Conservation (phyloP, 345 rosid genomes). For the Microthlaspi erraticum region DNA sequence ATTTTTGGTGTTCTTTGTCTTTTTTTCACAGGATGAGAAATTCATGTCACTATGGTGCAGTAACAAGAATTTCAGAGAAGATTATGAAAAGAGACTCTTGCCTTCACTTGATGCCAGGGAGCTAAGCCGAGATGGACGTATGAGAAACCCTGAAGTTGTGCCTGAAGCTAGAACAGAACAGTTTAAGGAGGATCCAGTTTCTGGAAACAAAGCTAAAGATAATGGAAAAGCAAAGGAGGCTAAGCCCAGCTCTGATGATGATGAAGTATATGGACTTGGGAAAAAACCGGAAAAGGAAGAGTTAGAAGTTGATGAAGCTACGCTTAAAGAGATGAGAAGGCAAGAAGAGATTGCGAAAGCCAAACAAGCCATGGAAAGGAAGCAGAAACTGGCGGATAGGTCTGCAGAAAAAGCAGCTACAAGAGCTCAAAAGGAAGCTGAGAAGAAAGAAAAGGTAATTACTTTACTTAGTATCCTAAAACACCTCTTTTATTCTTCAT, state of each 20-base stretch:
- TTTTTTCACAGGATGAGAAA: conserved; percentile 64
- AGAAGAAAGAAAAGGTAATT: conserved; percentile 82
- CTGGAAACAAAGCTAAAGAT: conserved; percentile 34
- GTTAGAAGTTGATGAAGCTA: conserved; percentile 53
- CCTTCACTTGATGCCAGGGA: conserved; percentile 68
- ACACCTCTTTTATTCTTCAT: not conserved
- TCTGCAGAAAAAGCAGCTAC: conserved; percentile 77
- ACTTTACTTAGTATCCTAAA: not conserved
- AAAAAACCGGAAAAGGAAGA: conserved; percentile 46
- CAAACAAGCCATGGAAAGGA: conserved; percentile 82
- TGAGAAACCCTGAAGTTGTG: conserved; percentile 65
- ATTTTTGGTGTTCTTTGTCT: conserved; percentile 22
- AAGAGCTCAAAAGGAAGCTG: conserved; percentile 84
- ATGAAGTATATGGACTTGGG: conserved; percentile 44
- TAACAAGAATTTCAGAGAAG: conserved; percentile 69
- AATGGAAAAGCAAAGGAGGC: conserved; percentile 39
- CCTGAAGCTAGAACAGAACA: conserved; percentile 53
- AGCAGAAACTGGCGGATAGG: conserved; percentile 81
- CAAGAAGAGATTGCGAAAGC: conserved; percentile 78
- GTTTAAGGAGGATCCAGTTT: conserved; percentile 59
- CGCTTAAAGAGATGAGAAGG: conserved; percentile 79
- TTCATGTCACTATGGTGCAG: conserved; percentile 70
- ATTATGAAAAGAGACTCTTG: conserved; percentile 72
- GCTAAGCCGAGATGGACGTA: conserved; percentile 78
- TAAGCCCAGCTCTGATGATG: conserved; percentile 27